Evolutionary conservation across 1,284 basidiomycete genomes (phyloP).

Genomic region (Marasmius oreades): DNA sequence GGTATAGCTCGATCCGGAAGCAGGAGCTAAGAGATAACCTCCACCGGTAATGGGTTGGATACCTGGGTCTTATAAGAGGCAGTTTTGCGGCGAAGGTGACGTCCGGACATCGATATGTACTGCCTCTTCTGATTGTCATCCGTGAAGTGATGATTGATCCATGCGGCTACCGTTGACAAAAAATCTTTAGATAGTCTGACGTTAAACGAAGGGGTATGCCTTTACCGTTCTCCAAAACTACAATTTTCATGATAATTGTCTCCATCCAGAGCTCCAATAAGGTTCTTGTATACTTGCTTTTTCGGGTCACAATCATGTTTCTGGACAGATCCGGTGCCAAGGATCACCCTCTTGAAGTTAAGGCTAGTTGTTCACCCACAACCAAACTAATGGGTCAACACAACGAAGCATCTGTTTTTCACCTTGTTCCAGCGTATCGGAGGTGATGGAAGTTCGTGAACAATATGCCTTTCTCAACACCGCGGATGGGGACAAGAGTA

Average conservation of each 20-base stretch:
- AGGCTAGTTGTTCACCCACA: constrained; percentile 89
- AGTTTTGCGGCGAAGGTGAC: constrained; percentile 91
- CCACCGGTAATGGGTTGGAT: constrained; percentile 88
- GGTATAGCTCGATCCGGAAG: constrained; percentile 70
- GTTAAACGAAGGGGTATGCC: constrained; percentile 11
- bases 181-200: background rate
- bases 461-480: constrained; percentile 94
- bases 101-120: constrained; percentile 95
- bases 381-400: constrained; percentile 57
- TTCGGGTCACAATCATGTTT: constrained; percentile 42
- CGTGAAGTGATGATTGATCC: constrained; percentile 91
- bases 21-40: constrained; percentile 88
- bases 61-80: too few species aligned
- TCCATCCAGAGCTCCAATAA: background rate
- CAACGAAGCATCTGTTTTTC: constrained; percentile 95
- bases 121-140: constrained; percentile 97
- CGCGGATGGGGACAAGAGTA: constrained; percentile 95
- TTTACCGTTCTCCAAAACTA: constrained; percentile 90
- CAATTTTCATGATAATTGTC: constrained; percentile 94
- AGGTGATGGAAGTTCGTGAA: constrained; percentile 71
- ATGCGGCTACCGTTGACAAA: constrained; percentile 51
- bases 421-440: constrained; percentile 69
- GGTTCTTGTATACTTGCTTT: background rate
- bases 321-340: background rate
- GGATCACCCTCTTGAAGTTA: constrained; percentile 64